These are phyloP conservation scores for Bryoglossum gracile DNA, from an alignment of 495 filamentous ascomycete species.

Conservation along the genomic window DNA sequence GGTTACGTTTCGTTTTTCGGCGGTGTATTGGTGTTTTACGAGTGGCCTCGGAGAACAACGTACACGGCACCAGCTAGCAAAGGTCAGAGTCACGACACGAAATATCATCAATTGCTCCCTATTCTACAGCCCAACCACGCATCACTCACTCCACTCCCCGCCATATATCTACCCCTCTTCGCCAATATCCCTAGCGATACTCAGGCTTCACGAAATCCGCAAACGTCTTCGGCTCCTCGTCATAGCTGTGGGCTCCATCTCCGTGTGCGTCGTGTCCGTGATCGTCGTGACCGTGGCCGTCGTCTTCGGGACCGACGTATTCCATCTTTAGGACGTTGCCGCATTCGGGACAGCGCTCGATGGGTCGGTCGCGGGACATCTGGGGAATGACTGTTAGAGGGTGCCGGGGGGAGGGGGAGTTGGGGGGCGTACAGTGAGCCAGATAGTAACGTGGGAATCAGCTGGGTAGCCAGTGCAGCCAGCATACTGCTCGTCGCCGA, in stretches of 20 bases:
- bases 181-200: conserved; percentile 57
- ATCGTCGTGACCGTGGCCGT: conserved; percentile 48
- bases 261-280: conserved; percentile 31
- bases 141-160: background rate
- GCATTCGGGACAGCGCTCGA: conserved; percentile 93
- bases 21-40: no score
- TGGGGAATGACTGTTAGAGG: conserved; percentile 28
- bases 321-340: conserved; percentile 94
- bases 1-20: no score
- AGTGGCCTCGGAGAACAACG: no score
- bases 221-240: conserved; percentile 82
- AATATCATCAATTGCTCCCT: conserved; percentile 5
- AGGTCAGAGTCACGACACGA: background rate
- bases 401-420: background rate
- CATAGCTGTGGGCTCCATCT: conserved; percentile 25
- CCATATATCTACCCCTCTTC: background rate
- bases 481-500: conserved; percentile 91
- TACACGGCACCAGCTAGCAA: no score
- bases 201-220: conserved; percentile 87
- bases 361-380: conserved; percentile 82
- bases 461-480: conserved; percentile 92
- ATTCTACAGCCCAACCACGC: conserved; percentile 10
- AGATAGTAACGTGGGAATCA: conserved; percentile 84
- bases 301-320: conserved; percentile 77
- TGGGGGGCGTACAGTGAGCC: conserved; percentile 66